Evolutionary conservation across 306 rosid genomes (phyloP).

Genomic region (Malus sieversii): DNA sequence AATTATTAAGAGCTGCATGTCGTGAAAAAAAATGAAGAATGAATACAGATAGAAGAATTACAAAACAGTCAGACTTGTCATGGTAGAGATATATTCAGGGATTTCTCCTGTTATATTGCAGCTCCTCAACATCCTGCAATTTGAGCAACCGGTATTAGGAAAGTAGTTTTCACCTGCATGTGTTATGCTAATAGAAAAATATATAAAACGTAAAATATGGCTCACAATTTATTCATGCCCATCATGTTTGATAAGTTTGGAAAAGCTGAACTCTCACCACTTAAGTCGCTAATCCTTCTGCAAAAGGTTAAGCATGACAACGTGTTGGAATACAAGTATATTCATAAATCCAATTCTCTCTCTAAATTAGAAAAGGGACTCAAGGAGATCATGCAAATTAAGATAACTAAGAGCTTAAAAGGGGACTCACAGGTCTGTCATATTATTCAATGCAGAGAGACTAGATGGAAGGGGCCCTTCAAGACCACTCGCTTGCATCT

Average conservation of each 20-base stretch:
- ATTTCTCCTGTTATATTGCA: constrained; percentile 12
- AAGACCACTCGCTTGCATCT: constrained; percentile 22
- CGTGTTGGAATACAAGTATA: background rate
- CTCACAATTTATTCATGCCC: constrained; percentile 11
- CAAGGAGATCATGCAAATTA: background rate
- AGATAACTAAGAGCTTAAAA: background rate
- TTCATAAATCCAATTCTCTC: background rate
- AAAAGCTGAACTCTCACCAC: constrained; percentile 15
- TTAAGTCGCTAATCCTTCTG: constrained; percentile 28
- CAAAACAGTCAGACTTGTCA: background rate
- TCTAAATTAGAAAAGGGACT: background rate
- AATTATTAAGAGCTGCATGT: background rate
- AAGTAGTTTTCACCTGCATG: background rate
- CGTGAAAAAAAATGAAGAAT: background rate
- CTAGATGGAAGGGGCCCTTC: constrained; percentile 23
- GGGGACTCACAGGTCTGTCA: constrained; percentile 11
- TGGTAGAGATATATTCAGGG: background rate
- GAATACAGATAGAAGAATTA: background rate
- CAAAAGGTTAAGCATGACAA: constrained; percentile 2
- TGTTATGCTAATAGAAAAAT: background rate
- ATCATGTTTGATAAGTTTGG: constrained; percentile 14
- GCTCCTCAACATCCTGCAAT: constrained; percentile 15
- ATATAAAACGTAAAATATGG: background rate
- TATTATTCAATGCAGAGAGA: background rate
- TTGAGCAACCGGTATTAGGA: background rate